These are phyloP conservation scores for Spizellomyces sp. DNA, from an alignment of 192 early-diverging fungal species.

Conservation along the genomic window DNA sequence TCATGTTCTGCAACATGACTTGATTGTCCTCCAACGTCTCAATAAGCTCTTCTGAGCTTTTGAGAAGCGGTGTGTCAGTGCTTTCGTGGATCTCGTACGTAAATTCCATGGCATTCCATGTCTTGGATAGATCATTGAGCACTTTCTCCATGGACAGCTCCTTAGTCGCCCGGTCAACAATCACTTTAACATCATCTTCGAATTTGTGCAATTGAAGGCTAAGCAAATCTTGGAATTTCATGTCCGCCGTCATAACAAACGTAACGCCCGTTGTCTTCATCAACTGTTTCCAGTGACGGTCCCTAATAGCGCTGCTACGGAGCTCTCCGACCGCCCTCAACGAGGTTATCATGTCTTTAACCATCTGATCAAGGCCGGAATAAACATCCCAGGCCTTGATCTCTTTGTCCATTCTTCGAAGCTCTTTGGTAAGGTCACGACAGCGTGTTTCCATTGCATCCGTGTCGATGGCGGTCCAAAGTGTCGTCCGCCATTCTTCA, in stretches of 20 bases:
- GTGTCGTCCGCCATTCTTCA: slow-evolving; percentile 58
- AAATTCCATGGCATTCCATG: slow-evolving; percentile 66
- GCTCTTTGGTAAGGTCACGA: slow-evolving; percentile 61
- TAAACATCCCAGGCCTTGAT: slow-evolving; percentile 72
- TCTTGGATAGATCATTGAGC: slow-evolving; percentile 65
- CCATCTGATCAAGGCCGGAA: slow-evolving; percentile 62
- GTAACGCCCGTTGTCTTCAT: slow-evolving; percentile 71
- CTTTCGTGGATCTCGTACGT: slow-evolving; percentile 65
- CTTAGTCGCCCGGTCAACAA: slow-evolving; percentile 67
- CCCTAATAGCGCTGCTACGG: slow-evolving; percentile 64
- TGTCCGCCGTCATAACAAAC: slow-evolving; percentile 64
- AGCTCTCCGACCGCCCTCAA: slow-evolving; percentile 67
- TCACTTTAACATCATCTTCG: slow-evolving; percentile 69
- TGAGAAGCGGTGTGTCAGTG: slow-evolving; percentile 50
- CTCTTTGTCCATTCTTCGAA: slow-evolving; percentile 67
- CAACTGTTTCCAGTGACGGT: slow-evolving; percentile 70
- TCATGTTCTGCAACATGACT: slow-evolving; percentile 72
- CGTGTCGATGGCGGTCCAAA: slow-evolving; percentile 68
- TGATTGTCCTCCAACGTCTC: slow-evolving; percentile 71
- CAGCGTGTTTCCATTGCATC: slow-evolving; percentile 65
- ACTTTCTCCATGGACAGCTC: slow-evolving; percentile 70
- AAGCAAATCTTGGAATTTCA: slow-evolving; percentile 69
- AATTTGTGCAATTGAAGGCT: slow-evolving; percentile 65
- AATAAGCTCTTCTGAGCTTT: slow-evolving; percentile 64
- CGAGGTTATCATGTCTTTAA: slow-evolving; percentile 69